Evolutionary conservation across 2,329 filamentous ascomycete species (phyloP), one percentile per base, ranked within the genome.

Genomic region (Stromatinia cepivora): DNA sequence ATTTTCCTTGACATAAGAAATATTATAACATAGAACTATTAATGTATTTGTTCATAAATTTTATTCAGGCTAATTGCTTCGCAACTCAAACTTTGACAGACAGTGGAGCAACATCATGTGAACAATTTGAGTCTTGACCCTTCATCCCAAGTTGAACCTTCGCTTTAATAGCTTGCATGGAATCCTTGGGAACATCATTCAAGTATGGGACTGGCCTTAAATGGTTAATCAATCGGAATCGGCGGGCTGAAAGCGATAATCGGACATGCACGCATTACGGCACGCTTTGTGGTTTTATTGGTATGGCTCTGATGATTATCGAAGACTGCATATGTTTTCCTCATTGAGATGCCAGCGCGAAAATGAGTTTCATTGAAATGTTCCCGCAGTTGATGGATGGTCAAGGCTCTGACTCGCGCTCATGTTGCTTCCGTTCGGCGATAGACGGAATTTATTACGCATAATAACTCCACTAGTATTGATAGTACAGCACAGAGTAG

Each of bases 371-470:
- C 25, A 17, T 20, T 46, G 28, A 11, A 31, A 45, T 46, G 17
- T 25, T 31, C 25, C 28, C 22, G 25, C 25, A 61, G 8, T 53
- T 61, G 10, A 46, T 61, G n/a, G 10, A 46, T 61, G n/a, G 56
- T 34, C 56, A n/a, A 42, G 20, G 20, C 42, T 42, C 28, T 62
- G 58, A 48, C 58, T 62, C 58, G 20, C 31, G 25, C 20, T 34
- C 20, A 22, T 48, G 42, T n/a, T 46, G 45, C 10, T 61, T 62
- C 3, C 11, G 13, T 25, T 48, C 58, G 42, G 57, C 20, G 57
- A 22, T 31, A 13, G 13, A n/a, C 57, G 57, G 57, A 61, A 61
- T 61, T 62, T 42, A 34, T 62, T 48, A 25, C 42, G 58, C 42
- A 11, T 48, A 28, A 9, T 31, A n/a, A n/a, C 22, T 31, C 7